Evolutionary conservation across 2,329 filamentous ascomycete genomes (phyloP).

Genomic region (Sclerotinia borealis): DNA sequence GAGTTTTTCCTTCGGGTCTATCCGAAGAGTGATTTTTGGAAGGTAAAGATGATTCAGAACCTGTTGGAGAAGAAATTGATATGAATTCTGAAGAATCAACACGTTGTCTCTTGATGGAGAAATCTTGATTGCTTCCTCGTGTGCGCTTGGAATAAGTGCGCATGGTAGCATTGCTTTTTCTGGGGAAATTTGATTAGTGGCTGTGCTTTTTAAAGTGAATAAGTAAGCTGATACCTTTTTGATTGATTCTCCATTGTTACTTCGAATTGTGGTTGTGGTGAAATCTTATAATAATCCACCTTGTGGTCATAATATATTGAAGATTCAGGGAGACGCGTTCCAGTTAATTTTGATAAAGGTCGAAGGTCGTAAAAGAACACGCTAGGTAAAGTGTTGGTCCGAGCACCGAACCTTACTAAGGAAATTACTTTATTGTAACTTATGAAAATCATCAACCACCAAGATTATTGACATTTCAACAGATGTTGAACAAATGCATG

Average conservation of each 20-base stretch:
- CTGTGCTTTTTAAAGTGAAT: background rate
- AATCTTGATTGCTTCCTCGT: constrained; percentile 4
- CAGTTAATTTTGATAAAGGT: background rate
- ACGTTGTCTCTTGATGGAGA: constrained; percentile 15
- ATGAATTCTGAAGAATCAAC: constrained; percentile 13
- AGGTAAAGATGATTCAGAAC: background rate
- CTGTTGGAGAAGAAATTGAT: background rate
- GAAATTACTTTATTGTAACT: too few species aligned
- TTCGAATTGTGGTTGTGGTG: background rate
- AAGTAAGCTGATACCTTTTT: constrained; percentile 1
- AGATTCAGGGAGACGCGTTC: background rate
- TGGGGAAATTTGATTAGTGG: background rate
- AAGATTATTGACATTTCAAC: background rate
- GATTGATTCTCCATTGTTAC: constrained; percentile 1
- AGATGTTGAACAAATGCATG: background rate
- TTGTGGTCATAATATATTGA: background rate
- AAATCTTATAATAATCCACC: background rate
- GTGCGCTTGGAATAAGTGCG: constrained; percentile 14
- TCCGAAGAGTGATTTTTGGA: background rate
- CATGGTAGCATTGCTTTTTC: constrained; percentile 3
- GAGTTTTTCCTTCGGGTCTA: background rate
- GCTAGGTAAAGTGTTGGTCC: constrained; percentile 1
- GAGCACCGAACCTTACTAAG: background rate
- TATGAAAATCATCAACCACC: background rate
- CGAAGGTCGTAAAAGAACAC: background rate